Conservation (phyloP, 1,284 basidiomycete genomes). For the Sanguinoderma infundibulare region DNA sequence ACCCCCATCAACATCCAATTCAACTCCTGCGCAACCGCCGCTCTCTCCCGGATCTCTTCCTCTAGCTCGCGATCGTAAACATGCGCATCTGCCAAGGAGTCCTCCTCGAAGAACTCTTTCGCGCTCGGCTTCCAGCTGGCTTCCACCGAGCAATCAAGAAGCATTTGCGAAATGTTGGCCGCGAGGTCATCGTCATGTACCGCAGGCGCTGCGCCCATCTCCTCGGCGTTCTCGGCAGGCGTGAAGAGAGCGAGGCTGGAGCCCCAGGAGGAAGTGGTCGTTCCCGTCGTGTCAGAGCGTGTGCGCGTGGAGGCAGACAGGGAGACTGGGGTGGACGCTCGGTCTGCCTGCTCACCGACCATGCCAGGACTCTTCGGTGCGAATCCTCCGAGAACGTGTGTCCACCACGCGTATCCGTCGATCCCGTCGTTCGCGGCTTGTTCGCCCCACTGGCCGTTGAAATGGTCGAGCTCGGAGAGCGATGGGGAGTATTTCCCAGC, state of each 20-base stretch:
- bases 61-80: background rate
- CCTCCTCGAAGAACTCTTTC: background rate
- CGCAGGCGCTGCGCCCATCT: background rate
- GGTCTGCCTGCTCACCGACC: background rate
- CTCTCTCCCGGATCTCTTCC: background rate
- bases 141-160: background rate
- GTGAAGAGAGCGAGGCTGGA: background rate
- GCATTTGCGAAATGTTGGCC: background rate
- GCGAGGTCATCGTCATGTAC: background rate
- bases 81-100: background rate
- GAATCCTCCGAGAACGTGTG: background rate
- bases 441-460: background rate
- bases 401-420: background rate
- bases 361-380: background rate
- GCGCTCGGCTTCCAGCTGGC: background rate
- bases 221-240: background rate
- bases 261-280: background rate
- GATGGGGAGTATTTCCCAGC: background rate
- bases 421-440: background rate
- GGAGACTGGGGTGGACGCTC: background rate
- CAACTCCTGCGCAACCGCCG: background rate
- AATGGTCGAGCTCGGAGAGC: background rate
- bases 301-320: background rate
- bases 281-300: background rate
- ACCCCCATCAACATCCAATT: constrained; percentile 1